Conservation (phyloP, 305 asterid genomes). For the Ajuga reptans region DNA sequence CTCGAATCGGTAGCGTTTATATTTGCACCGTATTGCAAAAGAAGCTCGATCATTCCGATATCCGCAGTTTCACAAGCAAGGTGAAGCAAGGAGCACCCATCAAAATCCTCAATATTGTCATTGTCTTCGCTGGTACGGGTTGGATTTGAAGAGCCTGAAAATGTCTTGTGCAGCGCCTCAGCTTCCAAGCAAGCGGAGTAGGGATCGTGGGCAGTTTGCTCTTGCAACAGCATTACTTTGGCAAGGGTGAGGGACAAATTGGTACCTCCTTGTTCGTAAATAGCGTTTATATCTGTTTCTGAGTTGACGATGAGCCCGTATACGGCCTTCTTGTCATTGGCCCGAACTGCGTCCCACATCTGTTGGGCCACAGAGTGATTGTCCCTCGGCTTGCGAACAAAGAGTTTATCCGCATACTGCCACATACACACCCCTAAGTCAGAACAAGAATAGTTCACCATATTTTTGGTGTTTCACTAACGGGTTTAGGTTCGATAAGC, state of each 20-base stretch:
- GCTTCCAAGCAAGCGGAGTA: conserved; percentile 40
- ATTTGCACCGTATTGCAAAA: conserved; percentile 83
- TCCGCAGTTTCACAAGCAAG: conserved; percentile 88
- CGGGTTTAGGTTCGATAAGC: neutral
- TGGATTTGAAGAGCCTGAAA: conserved; percentile 25
- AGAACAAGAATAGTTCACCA: neutral
- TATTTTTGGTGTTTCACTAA: neutral
- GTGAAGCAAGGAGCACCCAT: conserved; percentile 83
- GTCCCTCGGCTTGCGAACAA: conserved; percentile 66
- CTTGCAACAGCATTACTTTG: conserved; percentile 83
- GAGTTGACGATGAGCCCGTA: conserved; percentile 76
- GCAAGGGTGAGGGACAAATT: conserved; percentile 85
- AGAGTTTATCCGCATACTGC: conserved; percentile 85
- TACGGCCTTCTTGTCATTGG: conserved; percentile 68
- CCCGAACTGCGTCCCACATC: conserved; percentile 85
- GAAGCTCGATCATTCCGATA: conserved; percentile 93
- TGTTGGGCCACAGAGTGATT: conserved; percentile 49
- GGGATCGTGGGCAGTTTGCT: conserved; percentile 44
- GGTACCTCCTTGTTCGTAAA: conserved; percentile 37
- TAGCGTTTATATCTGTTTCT: conserved; percentile 61
- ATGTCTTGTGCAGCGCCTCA: conserved; percentile 28
- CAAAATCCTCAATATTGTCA: conserved; percentile 32
- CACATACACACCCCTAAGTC: neutral
- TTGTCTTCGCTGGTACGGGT: conserved; percentile 41
- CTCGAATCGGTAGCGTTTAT: conserved; percentile 65